These are phyloP conservation scores for Lasiodiplodia gonubiensis DNA, from an alignment of 2,329 filamentous ascomycete species.

Conservation along the genomic window DNA sequence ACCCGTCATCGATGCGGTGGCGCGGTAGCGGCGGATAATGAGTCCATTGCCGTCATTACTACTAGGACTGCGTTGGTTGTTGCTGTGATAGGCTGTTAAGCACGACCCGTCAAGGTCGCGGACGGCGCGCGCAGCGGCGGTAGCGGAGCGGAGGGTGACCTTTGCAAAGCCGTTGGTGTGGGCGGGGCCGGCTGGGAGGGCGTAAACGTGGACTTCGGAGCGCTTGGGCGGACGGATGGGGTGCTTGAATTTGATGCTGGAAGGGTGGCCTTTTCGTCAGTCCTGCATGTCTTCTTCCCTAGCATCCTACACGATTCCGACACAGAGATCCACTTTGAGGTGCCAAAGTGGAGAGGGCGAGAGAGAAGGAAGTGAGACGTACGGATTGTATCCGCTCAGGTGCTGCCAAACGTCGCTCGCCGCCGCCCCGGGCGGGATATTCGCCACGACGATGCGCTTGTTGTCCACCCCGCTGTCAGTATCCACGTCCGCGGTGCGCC, in stretches of 20 bases:
- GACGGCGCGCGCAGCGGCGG: not conserved
- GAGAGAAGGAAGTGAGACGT: not conserved
- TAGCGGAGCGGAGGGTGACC: not conserved
- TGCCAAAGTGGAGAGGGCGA: not conserved
- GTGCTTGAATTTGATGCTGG: slow-evolving; percentile 9
- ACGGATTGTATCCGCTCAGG: not conserved
- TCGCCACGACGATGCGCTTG: slow-evolving; percentile 19
- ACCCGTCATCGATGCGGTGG: no score
- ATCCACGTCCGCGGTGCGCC: not conserved
- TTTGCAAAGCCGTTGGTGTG: slow-evolving; percentile 2
- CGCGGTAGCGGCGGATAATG: slow-evolving; percentile 10
- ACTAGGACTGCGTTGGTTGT: no score
- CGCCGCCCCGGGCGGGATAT: not conserved
- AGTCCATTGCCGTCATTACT: not conserved
- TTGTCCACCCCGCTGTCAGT: not conserved
- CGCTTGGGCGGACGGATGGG: slow-evolving; percentile 9
- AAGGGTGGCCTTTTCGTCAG: not conserved
- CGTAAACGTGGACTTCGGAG: slow-evolving; percentile 18
- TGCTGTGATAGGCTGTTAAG: not conserved
- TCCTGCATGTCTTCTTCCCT: not conserved
- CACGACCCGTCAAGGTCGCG: slow-evolving; percentile 1
- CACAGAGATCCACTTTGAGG: no score
- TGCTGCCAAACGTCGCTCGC: not conserved
- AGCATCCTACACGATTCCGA: not conserved
- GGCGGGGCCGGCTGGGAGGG: not conserved